Base-by-base conservation (phyloP, 306 rosid species). In the Rosa chinensis region DNA sequence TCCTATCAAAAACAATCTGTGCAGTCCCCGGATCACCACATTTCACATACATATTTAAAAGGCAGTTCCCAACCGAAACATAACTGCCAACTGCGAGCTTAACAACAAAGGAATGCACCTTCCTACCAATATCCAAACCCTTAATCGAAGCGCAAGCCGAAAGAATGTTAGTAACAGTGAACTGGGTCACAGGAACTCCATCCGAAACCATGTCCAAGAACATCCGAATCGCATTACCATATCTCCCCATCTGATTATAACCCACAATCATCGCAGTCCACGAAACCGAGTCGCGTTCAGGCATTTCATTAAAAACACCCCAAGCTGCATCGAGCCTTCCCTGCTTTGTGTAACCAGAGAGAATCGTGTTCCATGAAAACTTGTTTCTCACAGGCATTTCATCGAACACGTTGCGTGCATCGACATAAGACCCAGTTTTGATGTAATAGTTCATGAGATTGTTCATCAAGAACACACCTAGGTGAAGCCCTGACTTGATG, bases 31-130 rank as follows among this genome's bases (percentile, higher is more conserved):
- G 83, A 84, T 92, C 90, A 18, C 99, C 91, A 5, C 89, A 85
- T 83, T 92, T 94, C 43, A 87, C 91, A 82, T 94, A 94, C 98
- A 94, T 94, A 83, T 92, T 94, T n/a, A 94, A 83, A 82, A 92
- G 73, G 7, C 97, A 92, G 79, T 91, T 92, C 0, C 91, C 87
- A 11, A 91, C 95, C 47, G 92, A 83, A 79, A 84, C 83, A 59
- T 72, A 85, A 55, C 90, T 78, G 28, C 92, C 56, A 8, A 87
- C 76, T 44, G 97, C 97, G 5, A 84, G 86, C 76, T 94, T 91
- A 25, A 91, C 87, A 59, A 87, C 80, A 40, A 89, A 90, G 0
- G 93, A 87, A 59, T 94, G 97, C 40, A 89, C 80, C 89, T 87
- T 88, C 83, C 82, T 83, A 80, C 97, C 99, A 82, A 86, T 56